A percentile compares a stretch with the other conserved stretches of the same genome.
Evolutionary conservation across 352 stramenopile species (phyloP).

Genomic region (Globisporangium cylindrosporum): DNA sequence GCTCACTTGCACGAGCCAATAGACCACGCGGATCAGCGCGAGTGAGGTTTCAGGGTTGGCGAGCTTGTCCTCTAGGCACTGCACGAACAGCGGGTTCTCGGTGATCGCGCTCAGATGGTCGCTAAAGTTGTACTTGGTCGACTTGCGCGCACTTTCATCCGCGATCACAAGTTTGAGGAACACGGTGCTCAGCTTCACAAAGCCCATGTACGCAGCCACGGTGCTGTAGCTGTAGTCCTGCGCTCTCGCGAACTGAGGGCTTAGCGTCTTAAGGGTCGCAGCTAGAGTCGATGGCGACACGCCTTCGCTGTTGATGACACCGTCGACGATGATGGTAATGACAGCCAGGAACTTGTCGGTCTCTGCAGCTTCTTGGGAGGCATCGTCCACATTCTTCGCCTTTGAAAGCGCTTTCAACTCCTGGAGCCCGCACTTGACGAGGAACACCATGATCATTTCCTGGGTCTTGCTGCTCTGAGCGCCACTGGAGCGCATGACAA

Average conservation of each 20-base stretch:
- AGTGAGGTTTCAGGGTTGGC: constrained; percentile 21
- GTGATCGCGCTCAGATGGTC: constrained; percentile 34
- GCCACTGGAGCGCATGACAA: constrained; percentile 29
- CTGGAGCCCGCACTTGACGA: constrained; percentile 18
- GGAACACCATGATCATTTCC: constrained; percentile 12
- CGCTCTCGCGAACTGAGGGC: constrained; percentile 23
- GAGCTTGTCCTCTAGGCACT: constrained; percentile 19
- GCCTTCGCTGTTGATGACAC: not conserved
- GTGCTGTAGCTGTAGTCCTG: constrained; percentile 21
- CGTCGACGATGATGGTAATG: constrained; percentile 8
- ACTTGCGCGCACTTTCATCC: constrained; percentile 13
- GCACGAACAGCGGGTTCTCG: constrained; percentile 26
- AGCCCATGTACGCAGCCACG: constrained; percentile 22
- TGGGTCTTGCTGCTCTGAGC: constrained; percentile 9
- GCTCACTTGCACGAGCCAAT: constrained; percentile 36
- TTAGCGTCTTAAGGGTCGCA: constrained; percentile 18
- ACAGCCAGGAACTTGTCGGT: constrained; percentile 6
- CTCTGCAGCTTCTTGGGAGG: not conserved
- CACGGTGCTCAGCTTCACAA: constrained; percentile 32
- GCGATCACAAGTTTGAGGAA: constrained; percentile 32
- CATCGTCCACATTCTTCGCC: not conserved
- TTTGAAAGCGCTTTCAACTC: constrained; percentile 12
- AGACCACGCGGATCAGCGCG: constrained; percentile 38
- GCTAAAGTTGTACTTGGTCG: constrained; percentile 30
- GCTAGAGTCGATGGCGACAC: not conserved